Evolutionary conservation across 2,329 filamentous ascomycete genomes (phyloP).

Genomic region (Cladophialophora yegresii): DNA sequence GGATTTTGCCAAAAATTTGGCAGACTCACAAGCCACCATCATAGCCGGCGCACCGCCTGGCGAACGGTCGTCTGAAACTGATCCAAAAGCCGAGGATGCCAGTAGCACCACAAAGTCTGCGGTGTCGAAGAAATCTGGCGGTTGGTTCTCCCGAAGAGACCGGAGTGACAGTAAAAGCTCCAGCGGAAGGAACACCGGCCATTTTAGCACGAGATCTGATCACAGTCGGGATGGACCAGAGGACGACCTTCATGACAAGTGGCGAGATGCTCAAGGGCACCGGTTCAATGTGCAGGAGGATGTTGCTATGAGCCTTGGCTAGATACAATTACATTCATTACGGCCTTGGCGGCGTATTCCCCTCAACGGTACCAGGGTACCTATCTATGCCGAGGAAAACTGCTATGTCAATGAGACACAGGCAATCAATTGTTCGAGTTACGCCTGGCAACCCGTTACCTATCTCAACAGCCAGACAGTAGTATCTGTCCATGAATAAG

Average conservation of each 20-base stretch:
- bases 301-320: conserved; percentile 32
- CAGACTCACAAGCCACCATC: conserved; percentile 16
- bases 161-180: conserved; percentile 33
- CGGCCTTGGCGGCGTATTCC: background rate
- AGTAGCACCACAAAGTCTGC: conserved; percentile 18
- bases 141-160: conserved; percentile 33
- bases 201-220: conserved; percentile 28
- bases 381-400: too few species aligned
- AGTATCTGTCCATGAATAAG: too few species aligned
- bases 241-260: conserved; percentile 33
- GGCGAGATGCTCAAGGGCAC: conserved; percentile 26
- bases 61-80: conserved; percentile 6
- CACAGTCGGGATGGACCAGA: conserved; percentile 33
- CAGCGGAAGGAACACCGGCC: conserved; percentile 32
- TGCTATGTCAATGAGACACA: too few species aligned
- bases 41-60: conserved; percentile 2
- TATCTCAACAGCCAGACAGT: too few species aligned
- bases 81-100: conserved; percentile 22
- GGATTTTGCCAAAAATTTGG: conserved; percentile 28
- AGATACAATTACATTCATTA: background rate
- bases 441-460: too few species aligned
- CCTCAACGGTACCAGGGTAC: too few species aligned
- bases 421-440: too few species aligned
- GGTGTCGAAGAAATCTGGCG: conserved; percentile 20
- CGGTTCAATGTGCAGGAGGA: conserved; percentile 32